Conservation (phyloP, 2,329 filamentous ascomycete species). For the Ilyonectria destructans region DNA sequence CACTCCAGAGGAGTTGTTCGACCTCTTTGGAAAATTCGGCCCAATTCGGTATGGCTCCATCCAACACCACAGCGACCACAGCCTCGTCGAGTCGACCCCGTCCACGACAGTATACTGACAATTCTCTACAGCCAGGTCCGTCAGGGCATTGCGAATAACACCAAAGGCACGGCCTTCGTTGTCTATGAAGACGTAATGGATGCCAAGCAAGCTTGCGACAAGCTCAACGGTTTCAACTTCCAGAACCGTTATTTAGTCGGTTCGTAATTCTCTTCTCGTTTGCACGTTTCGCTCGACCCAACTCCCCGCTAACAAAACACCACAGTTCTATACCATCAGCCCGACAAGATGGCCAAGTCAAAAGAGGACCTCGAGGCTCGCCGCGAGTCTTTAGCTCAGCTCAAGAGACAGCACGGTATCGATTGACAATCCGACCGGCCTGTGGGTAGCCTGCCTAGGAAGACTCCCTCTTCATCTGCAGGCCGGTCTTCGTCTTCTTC, state of each 20-base stretch:
- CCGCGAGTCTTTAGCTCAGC: constrained; percentile 96
- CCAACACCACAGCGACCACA: constrained; percentile 27
- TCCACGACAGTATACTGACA: constrained; percentile 42
- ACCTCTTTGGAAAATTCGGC: constrained; percentile 98
- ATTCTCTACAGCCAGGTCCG: constrained; percentile 85
- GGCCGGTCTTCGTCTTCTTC: constrained; percentile 73
- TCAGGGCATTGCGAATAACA: constrained; percentile 96
- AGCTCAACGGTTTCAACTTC: constrained; percentile 99
- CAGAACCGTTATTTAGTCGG: constrained; percentile 99
- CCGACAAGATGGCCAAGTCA: constrained; percentile 81
- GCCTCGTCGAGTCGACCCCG: constrained; percentile 25
- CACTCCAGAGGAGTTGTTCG: constrained; percentile 96
- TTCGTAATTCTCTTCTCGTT: constrained; percentile 65
- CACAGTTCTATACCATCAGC: constrained; percentile 75
- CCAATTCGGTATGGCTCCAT: constrained; percentile 83
- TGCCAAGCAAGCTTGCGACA: constrained; percentile 98
- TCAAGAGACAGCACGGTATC: constrained; percentile 98
- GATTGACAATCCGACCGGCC: constrained; percentile 91
- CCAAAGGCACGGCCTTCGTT: constrained; percentile 98
- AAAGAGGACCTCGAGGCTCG: constrained; percentile 95
- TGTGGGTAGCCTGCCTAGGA: constrained; percentile 66
- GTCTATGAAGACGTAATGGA: constrained; percentile 99
- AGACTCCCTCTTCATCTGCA: constrained; percentile 67
- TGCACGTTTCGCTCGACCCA: constrained; percentile 13
- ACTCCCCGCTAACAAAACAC: constrained; percentile 33